Percentiles rank a stretch among this genome's conserved stretches.
Conservation (phyloP, 257 asterid species). For the Solanum phureja region DNA sequence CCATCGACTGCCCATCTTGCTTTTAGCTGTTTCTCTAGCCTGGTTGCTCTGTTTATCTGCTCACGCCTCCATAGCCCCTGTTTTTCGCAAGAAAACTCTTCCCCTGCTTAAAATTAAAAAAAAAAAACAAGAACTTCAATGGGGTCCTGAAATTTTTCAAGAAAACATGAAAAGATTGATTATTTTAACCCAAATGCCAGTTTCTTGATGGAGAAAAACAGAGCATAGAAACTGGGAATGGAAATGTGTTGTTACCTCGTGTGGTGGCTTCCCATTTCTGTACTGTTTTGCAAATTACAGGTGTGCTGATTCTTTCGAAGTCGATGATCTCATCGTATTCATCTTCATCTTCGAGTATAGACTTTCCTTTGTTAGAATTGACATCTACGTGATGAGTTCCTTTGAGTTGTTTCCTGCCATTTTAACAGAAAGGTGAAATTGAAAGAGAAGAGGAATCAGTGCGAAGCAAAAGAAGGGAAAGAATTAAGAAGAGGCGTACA, state of each 20-base stretch:
- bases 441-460: neutral
- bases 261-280: slow-evolving; percentile 24
- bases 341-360: neutral
- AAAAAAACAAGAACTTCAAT: neutral
- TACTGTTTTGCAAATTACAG: slow-evolving; percentile 32
- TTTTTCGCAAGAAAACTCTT: slow-evolving; percentile 32
- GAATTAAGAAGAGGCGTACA: slow-evolving; percentile 18
- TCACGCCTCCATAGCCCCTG: slow-evolving; percentile 62
- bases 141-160: neutral
- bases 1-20: slow-evolving; percentile 59
- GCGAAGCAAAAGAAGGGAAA: neutral
- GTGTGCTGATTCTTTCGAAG: slow-evolving; percentile 16
- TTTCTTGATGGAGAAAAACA: neutral
- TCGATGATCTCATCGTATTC: neutral
- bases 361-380: neutral
- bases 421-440: neutral
- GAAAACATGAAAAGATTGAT: neutral
- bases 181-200: neutral
- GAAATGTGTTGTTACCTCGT: slow-evolving; percentile 19
- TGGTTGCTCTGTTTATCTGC: slow-evolving; percentile 52
- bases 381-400: slow-evolving; percentile 14
- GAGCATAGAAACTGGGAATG: neutral
- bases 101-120: slow-evolving; percentile 13
- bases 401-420: slow-evolving; percentile 29
- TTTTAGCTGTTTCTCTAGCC: slow-evolving; percentile 62